Percentiles rank a stretch among this genome's conserved stretches.
phyloP scores from a whole-genome alignment of 331 rosid species.

The Malus hybrid region DNA sequence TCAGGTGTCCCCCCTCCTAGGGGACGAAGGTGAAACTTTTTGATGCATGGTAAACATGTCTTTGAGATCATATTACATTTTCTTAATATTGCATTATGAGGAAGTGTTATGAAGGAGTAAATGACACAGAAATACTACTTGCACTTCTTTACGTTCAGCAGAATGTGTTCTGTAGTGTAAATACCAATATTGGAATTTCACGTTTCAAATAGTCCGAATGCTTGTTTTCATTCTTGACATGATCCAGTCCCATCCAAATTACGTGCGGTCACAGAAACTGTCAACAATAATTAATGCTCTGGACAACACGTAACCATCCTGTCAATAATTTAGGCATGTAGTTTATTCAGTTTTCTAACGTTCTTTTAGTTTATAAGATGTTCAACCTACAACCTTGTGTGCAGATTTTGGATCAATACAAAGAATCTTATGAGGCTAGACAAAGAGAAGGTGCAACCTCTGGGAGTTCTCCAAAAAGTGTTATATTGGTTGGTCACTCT shows the following conservation, averaged over 20 bases:
- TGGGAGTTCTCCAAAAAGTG: conserved; percentile 72
- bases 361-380: conserved; percentile 3
- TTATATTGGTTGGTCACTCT: conserved; percentile 94
- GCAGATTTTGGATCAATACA: conserved; percentile 88
- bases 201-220: neutral
- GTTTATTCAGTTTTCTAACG: neutral
- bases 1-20: too few species aligned
- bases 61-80: neutral
- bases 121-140: neutral
- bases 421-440: conserved; percentile 71
- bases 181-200: neutral
- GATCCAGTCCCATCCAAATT: neutral
- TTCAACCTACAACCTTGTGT: conserved; percentile 16
- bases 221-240: neutral
- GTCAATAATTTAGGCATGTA: neutral
- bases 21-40: neutral
- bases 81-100: conserved; percentile 1
- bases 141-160: neutral
- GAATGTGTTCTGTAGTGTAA: neutral
- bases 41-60: neutral
- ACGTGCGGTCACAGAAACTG: neutral
- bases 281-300: neutral
- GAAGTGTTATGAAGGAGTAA: neutral
- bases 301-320: neutral
- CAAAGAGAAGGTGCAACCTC: conserved; percentile 67